Evolutionary conservation across 805 yeast species (phyloP), one percentile per base, ranked within the genome.

Genomic region (Kluyveromyces dobzhanskii): DNA sequence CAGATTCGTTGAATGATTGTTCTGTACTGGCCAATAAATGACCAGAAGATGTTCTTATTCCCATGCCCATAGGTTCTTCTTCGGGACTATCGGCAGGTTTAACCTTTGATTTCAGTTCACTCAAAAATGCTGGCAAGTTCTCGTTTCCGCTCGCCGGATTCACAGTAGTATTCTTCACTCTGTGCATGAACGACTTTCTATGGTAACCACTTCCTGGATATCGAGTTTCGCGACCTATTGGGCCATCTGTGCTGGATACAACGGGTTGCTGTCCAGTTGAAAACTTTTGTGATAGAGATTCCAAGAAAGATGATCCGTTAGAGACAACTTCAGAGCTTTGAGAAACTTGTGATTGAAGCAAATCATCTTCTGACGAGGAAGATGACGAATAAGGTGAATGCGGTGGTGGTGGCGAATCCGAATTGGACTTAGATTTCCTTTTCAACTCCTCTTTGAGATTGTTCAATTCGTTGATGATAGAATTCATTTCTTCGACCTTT

Each of bases 251-350:
- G 23, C 10, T 18, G 17, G 24, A 13, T 9, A 32, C 27, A 13
- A 27, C 36, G 10, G 40, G 29, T 13, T 44, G 46, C 37, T 50
- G 53, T 4, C 56, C 59, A 10, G 54, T 52, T 5, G 58, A 60
- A 43, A 57, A 61, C 39, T 59, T 61, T 28, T 59, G 58, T 1
- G 63, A 54, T 35, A 61, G 40, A 1, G 53, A 35, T 29, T 51
- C 62, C 11, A 61, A 47, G 35, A 61, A 59, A 11, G 64, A 57
- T 14, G 37, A 34, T 16, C 37, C 37, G 4, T 37, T 23, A 5
- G 35, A 31, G 4, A 57, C 49, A 5, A 44, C 30, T 10, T 37
- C 48, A 26, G 43, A 31, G 39, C 35, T 30, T 7, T 19, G 33
- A 6, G 35, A 45, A 8, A 28, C 43, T 18, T 32, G 32, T 13